Percentiles rank a stretch among this genome's conserved stretches.
phyloP scores from a whole-genome alignment of 75 land plant species.

The Adiantum capillusveneris region DNA sequence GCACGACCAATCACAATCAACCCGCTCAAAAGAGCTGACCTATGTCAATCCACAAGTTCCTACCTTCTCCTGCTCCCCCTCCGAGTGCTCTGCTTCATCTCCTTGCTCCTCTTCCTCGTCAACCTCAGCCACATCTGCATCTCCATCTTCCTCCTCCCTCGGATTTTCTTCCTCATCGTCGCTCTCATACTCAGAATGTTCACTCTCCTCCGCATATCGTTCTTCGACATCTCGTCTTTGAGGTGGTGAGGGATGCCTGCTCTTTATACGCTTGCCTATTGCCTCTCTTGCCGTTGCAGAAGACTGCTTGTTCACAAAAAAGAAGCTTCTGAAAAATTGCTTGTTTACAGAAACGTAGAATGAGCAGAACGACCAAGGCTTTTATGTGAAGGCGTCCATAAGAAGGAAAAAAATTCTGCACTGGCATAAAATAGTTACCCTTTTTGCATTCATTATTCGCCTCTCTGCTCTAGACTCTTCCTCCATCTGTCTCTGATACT shows the following conservation, averaged over 20 bases:
- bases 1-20: too few relatives aligned
- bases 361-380: too few relatives aligned
- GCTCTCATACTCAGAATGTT: conserved; percentile 80
- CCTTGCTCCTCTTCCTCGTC: conserved; percentile 57
- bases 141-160: conserved; percentile 25
- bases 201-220: conserved; percentile 73
- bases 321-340: too few relatives aligned
- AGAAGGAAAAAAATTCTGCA: too few relatives aligned
- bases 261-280: conserved; percentile 3
- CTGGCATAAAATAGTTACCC: conserved; percentile 35
- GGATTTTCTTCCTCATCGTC: conserved; percentile 56
- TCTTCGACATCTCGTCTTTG: conserved; percentile 63
- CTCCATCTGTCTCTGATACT: conserved; percentile 26
- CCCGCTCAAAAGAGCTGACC: too few relatives aligned
- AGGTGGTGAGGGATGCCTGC: conserved; percentile 31
- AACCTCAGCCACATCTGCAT: conserved; percentile 49
- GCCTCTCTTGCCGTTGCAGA: too few relatives aligned
- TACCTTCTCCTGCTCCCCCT: conserved; percentile 3
- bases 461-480: conserved; percentile 82
- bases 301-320: too few relatives aligned
- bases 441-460: conserved; percentile 79
- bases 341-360: too few relatives aligned
- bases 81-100: conserved; percentile 5
- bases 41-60: too few relatives aligned
- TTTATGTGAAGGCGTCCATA: neutral